phyloP scores from a whole-genome alignment of 1,139 yeast species.

The Wickerhamomyces sp. region DNA sequence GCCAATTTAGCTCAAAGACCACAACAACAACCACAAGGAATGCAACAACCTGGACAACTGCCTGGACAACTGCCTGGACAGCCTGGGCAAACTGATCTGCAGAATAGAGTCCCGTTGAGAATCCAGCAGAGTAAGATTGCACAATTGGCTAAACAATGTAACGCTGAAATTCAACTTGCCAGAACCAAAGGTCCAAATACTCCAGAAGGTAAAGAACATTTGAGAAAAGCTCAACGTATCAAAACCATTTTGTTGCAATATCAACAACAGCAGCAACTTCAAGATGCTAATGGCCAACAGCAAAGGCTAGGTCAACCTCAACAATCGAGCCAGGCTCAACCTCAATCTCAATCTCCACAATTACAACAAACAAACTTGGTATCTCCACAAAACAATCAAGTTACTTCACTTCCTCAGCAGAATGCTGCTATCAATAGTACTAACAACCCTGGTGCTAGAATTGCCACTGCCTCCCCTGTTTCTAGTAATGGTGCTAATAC shows the following conservation, averaged over 20 bases:
- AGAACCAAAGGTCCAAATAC: slow-evolving; percentile 51
- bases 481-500: slow-evolving; percentile 5
- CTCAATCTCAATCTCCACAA: slow-evolving; percentile 16
- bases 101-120: not conserved
- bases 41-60: not conserved
- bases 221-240: slow-evolving; percentile 64
- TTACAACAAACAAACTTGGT: slow-evolving; percentile 3
- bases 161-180: slow-evolving; percentile 61
- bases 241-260: slow-evolving; percentile 23
- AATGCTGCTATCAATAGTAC: slow-evolving; percentile 4
- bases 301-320: slow-evolving; percentile 18
- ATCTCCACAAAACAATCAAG: slow-evolving; percentile 2
- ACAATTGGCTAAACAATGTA: slow-evolving; percentile 56
- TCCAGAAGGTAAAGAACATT: slow-evolving; percentile 66
- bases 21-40: not conserved
- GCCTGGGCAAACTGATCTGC: not conserved
- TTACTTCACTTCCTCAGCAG: slow-evolving; percentile 5
- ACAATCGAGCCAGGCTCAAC: slow-evolving; percentile 14
- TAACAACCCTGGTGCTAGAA: slow-evolving; percentile 4
- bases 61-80: not conserved
- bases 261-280: slow-evolving; percentile 17
- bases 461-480: slow-evolving; percentile 16
- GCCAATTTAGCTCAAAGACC: slow-evolving; percentile 1
- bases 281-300: slow-evolving; percentile 8
- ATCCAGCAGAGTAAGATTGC: slow-evolving; percentile 56